Conservation (phyloP, 192 early-diverging fungal species). For the Piromyces finnis region DNA sequence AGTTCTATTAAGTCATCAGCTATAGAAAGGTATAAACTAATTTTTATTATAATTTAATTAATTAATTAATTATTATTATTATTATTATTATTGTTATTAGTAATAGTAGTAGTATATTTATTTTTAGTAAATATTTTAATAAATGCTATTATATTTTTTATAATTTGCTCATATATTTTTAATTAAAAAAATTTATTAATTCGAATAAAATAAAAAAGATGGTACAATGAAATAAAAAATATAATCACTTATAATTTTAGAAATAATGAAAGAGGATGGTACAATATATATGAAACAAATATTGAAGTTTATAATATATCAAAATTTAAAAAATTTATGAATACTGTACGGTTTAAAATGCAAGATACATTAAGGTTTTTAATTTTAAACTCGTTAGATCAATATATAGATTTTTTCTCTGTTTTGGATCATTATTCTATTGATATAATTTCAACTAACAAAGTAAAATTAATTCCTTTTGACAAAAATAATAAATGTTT, state of each 20-base stretch:
- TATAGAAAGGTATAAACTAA: slow-evolving; percentile 22
- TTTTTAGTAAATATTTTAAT: too few relatives aligned
- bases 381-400: slow-evolving; percentile 27
- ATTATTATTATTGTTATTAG: too few relatives aligned
- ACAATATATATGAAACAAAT: slow-evolving; percentile 41
- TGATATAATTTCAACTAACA: slow-evolving; percentile 22
- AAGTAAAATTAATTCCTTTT: slow-evolving; percentile 20
- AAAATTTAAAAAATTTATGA: slow-evolving; percentile 39
- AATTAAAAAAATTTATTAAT: too few relatives aligned
- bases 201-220: slow-evolving; percentile 7
- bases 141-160: too few relatives aligned
- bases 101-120: too few relatives aligned
- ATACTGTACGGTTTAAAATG: slow-evolving; percentile 35
- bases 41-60: too few relatives aligned
- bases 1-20: slow-evolving; percentile 21
- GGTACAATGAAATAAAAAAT: slow-evolving; percentile 24
- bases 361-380: slow-evolving; percentile 35
- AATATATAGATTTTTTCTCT: slow-evolving; percentile 20
- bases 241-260: slow-evolving; percentile 26
- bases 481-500: background rate
- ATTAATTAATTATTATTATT: too few relatives aligned
- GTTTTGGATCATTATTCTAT: slow-evolving; percentile 22
- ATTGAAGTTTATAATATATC: slow-evolving; percentile 41
- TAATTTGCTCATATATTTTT: too few relatives aligned
- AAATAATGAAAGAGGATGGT: slow-evolving; percentile 45